A percentile compares a stretch with the other conserved stretches of the same genome.
Evolutionary conservation across 2,329 filamentous ascomycete genomes (phyloP).

Genomic region (Phyllosticta paracitricarpa): DNA sequence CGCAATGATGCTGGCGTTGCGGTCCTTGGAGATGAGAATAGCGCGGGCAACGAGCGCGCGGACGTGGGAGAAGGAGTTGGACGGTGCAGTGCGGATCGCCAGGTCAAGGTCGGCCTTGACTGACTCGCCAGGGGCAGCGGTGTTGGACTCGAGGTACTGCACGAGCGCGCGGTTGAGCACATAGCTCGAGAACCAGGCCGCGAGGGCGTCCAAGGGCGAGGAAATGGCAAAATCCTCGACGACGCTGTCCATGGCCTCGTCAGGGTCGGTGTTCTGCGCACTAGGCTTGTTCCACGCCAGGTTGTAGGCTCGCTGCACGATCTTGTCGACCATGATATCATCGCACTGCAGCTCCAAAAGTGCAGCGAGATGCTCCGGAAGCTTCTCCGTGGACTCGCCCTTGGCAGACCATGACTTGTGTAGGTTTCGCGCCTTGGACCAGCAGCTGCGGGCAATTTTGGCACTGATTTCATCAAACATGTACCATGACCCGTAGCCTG

Average conservation of each 20-base stretch:
- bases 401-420: slow-evolving; percentile 35
- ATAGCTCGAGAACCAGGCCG: slow-evolving; percentile 80
- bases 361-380: slow-evolving; percentile 66
- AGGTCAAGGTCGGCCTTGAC: slow-evolving; percentile 51
- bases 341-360: slow-evolving; percentile 74
- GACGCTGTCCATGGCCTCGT: slow-evolving; percentile 70
- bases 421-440: slow-evolving; percentile 68
- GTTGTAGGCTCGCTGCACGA: slow-evolving; percentile 80
- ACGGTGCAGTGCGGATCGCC: slow-evolving; percentile 64
- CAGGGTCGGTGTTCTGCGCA: slow-evolving; percentile 52
- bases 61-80: slow-evolving; percentile 60
- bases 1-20: slow-evolving; percentile 40
- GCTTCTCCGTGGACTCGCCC: slow-evolving; percentile 42
- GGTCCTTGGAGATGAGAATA: slow-evolving; percentile 45
- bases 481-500: slow-evolving; percentile 53
- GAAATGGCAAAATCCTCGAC: slow-evolving; percentile 77
- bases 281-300: slow-evolving; percentile 79
- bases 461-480: slow-evolving; percentile 61
- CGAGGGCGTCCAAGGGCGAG: slow-evolving; percentile 79
- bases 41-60: slow-evolving; percentile 50
- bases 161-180: slow-evolving; percentile 60
- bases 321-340: slow-evolving; percentile 64
- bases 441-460: slow-evolving; percentile 64
- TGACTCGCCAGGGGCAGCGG: slow-evolving; percentile 21
- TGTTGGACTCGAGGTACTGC: slow-evolving; percentile 44